A percentile compares a stretch with the other conserved stretches of the same genome.
Conservation (phyloP, 257 asterid species). For the Asclepias syriaca region DNA sequence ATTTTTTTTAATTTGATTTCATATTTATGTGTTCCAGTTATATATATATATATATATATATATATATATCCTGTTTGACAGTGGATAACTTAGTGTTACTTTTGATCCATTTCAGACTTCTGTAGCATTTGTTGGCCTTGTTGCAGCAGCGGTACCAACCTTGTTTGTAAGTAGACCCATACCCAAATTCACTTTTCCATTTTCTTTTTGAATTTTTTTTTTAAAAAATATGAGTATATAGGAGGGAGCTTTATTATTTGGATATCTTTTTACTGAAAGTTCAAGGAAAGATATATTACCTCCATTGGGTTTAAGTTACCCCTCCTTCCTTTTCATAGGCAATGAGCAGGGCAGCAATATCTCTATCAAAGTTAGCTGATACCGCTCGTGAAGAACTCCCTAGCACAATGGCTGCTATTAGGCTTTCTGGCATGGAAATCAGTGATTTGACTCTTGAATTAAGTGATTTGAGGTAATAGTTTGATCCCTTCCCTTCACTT, state of each 20-base stretch:
- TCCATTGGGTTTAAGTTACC: slow-evolving; percentile 1
- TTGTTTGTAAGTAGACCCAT: slow-evolving; percentile 46
- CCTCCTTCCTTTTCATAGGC: slow-evolving; percentile 38
- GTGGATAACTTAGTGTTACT: neutral
- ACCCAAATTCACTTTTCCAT: neutral
- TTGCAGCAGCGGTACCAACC: slow-evolving; percentile 77
- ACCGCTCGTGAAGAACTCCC: slow-evolving; percentile 88
- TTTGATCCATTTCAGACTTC: slow-evolving; percentile 43
- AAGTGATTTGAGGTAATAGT: slow-evolving; percentile 68
- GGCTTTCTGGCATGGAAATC: slow-evolving; percentile 84
- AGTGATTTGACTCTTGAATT: slow-evolving; percentile 87
- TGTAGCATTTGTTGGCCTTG: slow-evolving; percentile 59
- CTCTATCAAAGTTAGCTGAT: slow-evolving; percentile 76
- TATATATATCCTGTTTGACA: neutral
- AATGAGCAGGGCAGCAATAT: slow-evolving; percentile 76
- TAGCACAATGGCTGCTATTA: slow-evolving; percentile 85
- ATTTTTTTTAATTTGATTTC: neutral
- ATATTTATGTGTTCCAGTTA: neutral
- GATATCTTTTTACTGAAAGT: neutral
- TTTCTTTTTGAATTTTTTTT: neutral
- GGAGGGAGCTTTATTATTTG: neutral
- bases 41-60: no score
- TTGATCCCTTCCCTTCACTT: neutral
- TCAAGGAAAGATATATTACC: neutral
- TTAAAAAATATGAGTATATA: no score